Conservation (phyloP, 495 filamentous ascomycete genomes). For the Lasiosphaeriaceae sp. region DNA sequence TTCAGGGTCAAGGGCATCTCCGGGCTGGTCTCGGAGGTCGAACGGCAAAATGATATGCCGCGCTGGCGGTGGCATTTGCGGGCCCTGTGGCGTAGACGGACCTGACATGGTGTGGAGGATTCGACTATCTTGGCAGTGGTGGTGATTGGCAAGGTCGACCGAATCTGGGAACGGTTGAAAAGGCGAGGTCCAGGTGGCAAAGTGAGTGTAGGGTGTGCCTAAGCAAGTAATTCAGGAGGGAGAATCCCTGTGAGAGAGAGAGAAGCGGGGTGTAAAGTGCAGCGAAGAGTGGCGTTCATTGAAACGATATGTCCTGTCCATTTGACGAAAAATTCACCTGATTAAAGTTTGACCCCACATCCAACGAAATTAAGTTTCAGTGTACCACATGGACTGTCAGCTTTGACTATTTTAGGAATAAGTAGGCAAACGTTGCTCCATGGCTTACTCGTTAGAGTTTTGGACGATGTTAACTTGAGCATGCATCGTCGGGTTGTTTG, state of each 20-base stretch:
- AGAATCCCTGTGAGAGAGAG: not conserved
- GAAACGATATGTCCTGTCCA: not conserved
- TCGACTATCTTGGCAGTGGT: slow-evolving; percentile 4
- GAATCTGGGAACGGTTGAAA: slow-evolving; percentile 3
- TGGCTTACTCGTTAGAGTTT: too few species aligned
- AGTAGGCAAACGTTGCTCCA: too few species aligned
- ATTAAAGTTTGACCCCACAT: slow-evolving; percentile 1
- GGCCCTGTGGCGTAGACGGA: slow-evolving; percentile 2
- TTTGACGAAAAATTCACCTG: not conserved
- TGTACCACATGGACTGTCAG: too few species aligned
- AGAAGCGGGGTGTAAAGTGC: not conserved
- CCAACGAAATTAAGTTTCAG: not conserved
- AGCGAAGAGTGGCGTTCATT: slow-evolving; percentile 1
- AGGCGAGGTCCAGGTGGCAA: slow-evolving; percentile 2
- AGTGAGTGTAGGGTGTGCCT: too few species aligned
- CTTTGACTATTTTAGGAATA: too few species aligned
- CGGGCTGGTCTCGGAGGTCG: slow-evolving; percentile 2
- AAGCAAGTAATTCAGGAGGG: not conserved
- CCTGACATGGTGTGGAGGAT: slow-evolving; percentile 6
- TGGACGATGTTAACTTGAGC: too few species aligned
- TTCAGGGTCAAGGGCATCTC: not conserved
- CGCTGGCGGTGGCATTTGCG: not conserved
- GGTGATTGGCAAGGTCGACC: slow-evolving; percentile 1
- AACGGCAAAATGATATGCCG: slow-evolving; percentile 1
- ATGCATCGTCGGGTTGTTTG: too few species aligned